These are phyloP conservation scores for Polygonum maritimum DNA, from an alignment of 148 eudicot species.

Conservation along the genomic window DNA sequence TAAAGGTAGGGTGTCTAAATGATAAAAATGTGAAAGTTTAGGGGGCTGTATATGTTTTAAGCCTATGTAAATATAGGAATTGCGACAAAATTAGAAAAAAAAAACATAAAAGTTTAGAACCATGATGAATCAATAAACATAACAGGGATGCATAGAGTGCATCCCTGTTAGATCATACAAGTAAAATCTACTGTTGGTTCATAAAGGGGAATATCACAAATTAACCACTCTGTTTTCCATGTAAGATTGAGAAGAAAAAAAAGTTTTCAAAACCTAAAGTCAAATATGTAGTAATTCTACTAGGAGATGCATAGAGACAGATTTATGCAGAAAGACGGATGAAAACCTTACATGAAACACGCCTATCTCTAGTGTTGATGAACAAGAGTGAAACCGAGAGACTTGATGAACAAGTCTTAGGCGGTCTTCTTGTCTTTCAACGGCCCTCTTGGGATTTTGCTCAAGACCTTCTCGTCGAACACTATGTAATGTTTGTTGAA, in stretches of 20 bases:
- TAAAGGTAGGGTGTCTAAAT: too few species aligned
- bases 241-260: background rate
- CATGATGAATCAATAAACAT: too few species aligned
- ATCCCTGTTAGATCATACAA: constrained; percentile 8
- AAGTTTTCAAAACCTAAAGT: background rate
- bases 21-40: too few species aligned
- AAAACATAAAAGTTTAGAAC: too few species aligned
- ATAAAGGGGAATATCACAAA: background rate
- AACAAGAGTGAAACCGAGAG: background rate
- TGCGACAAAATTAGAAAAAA: too few species aligned
- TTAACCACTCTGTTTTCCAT: background rate
- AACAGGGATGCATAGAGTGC: too few species aligned
- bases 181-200: background rate
- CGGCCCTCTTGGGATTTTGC: constrained; percentile 68
- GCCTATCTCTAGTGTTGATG: background rate
- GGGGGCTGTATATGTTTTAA: too few species aligned
- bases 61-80: too few species aligned
- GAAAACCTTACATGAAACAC: background rate
- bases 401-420: background rate
- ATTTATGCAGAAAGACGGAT: background rate
- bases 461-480: constrained; percentile 61
- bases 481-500: constrained; percentile 77
- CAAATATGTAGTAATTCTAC: background rate
- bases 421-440: constrained; percentile 53
- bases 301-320: background rate